Base-by-base conservation (phyloP, 495 filamentous ascomycete species). In the Penicillium diatomitis region DNA sequence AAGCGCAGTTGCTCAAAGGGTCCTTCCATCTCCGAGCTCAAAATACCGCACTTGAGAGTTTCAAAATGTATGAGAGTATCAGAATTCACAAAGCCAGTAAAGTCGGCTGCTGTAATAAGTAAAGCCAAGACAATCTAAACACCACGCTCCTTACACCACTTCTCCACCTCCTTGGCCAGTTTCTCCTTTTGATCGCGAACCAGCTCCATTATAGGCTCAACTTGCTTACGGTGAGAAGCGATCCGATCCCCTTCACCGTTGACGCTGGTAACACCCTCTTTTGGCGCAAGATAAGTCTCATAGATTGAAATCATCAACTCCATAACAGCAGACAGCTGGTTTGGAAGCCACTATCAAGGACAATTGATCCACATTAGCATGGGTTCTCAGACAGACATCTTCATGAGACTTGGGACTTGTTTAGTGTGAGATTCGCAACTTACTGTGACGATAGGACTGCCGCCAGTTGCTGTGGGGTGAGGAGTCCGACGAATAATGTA, bases 381-480 rank as follows among this genome's bases (percentile, higher is more conserved):
- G 3, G 46, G 7, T 10, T 46, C 46, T 46, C 31, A 28, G 8
- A 8, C 20, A 20, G 20, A 20, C 20, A 20, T 0, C 20, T 20
- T 20, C 20, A 20, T 20, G 20, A 20, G 20, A 20, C 20, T 0
- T n/a, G 30, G 11, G 31, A 43, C 0, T 20, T 9, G 8, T 33
- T 3, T 12, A 6, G 0, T 1, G 29, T 6, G 39, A 34, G 32
- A 11, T 10, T 28, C 10, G 27, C 4, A 12, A 70, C 77, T 58
- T 65, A 80, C 80, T 12, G 86, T 91, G 8, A 96, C 86, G 49
- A 96, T 95, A 1, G 90, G 90, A 59, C 86, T 91, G 2, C 90
- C 90, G 1, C 90, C 90, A 0, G 90, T 96, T 4, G 90, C 90
- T 30, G 86, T 91, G 0, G 90, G 88, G 57, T 96, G 87, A 0